Conservation (phyloP, 495 filamentous ascomycete genomes). For the Penicillium coffeae region DNA sequence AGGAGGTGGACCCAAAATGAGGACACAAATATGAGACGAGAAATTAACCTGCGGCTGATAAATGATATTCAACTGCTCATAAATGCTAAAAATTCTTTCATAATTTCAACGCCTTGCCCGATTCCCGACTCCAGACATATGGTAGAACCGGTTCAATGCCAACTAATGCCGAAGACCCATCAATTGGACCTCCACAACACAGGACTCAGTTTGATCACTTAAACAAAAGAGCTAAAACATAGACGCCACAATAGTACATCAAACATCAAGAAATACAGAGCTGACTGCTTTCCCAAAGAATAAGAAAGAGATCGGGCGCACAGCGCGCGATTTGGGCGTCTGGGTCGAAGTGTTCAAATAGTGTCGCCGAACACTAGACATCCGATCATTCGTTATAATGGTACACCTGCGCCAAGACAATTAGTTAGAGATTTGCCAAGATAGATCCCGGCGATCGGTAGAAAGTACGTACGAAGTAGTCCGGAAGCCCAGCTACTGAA, state of each 20-base stretch:
- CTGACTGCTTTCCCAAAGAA: too few relatives aligned
- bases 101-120: background rate
- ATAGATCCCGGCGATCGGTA: too few relatives aligned
- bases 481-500: constrained; percentile 78
- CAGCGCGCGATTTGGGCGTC: constrained; percentile 14
- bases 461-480: constrained; percentile 77
- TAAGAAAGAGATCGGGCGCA: constrained; percentile 7
- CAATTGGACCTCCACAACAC: too few relatives aligned
- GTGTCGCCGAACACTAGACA: too few relatives aligned
- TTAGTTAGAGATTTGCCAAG: background rate
- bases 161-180: background rate
- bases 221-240: background rate
- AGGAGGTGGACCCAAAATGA: too few relatives aligned
- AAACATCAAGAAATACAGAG: too few relatives aligned
- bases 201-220: too few relatives aligned
- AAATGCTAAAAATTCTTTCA: background rate
- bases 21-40: too few relatives aligned
- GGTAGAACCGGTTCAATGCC: background rate
- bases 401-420: constrained; percentile 57
- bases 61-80: too few relatives aligned
- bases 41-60: too few relatives aligned
- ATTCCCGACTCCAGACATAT: background rate
- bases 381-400: constrained; percentile 79
- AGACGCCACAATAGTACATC: too few relatives aligned
- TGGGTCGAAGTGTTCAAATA: too few relatives aligned